Evolutionary conservation across 1,284 basidiomycete genomes (phyloP), one percentile per base, ranked within the genome.

Genomic region (Ustilago cynodontis): DNA sequence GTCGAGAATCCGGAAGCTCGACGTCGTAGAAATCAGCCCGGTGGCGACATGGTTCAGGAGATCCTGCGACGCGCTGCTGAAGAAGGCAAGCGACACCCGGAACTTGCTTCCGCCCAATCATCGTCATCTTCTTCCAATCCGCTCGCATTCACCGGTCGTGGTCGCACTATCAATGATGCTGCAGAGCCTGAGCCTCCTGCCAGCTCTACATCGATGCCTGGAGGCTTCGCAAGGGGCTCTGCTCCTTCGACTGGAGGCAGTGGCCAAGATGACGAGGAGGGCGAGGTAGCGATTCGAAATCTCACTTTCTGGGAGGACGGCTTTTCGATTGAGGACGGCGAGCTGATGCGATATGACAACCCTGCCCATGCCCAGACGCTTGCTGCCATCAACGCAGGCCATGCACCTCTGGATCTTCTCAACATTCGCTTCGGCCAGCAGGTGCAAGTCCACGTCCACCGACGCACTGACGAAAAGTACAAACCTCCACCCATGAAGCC

Each of bases 291-390:
- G 0, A 90, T 92, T 52, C 91, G 96, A 13, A 89, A 91, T 63
- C 88, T 98, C 39, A 96, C 93, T 0, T 94, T 99, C 87, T 99
- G 97, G 96, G 89, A 91, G 37, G 91, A 98, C 77, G 96, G 96
- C 0, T 98, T 98, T 87, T 92, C 92, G 51, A 91, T 99, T 63
- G 94, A 96, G 81, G 94, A 95, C 78, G 94, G 95, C 2, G 91
- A 92, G 41, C 88, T 98, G 64, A 90, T 93, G 89, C 88, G 90
- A 43, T 98, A 97, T 85, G 93, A 94, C 64, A 91, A 95, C 76
- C 93, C 94, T 0, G 89, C 88, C 6, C 92, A 95, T 81, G 89
- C 91, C 49, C 89, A 90, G 66, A 88, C 94, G 18, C 88, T 99
- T 3, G 88, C 89, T 1, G 91, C 93, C 65, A 93, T 98, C 82